Evolutionary conservation across 306 rosid genomes (phyloP).

Genomic region (Glycine soja): DNA sequence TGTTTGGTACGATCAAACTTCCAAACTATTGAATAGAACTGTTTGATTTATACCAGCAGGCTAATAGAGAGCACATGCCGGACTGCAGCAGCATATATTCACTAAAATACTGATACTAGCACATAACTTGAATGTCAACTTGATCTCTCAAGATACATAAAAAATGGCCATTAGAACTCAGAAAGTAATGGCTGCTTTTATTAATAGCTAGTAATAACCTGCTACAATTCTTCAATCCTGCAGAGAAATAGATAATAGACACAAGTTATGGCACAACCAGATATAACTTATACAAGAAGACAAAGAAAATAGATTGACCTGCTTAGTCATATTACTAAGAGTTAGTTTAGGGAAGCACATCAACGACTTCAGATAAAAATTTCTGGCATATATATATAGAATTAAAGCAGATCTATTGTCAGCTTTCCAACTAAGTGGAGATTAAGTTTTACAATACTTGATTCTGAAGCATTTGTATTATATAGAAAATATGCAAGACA

Average conservation of each 20-base stretch:
- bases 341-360: neutral
- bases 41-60: neutral
- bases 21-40: neutral
- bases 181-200: slow-evolving; percentile 39
- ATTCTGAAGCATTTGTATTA: neutral
- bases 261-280: slow-evolving; percentile 25
- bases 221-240: slow-evolving; percentile 49
- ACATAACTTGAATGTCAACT: slow-evolving; percentile 30
- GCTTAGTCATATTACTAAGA: neutral
- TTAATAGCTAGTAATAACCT: slow-evolving; percentile 41
- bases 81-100: neutral
- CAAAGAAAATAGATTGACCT: neutral
- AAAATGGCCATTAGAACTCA: neutral
- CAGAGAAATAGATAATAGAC: slow-evolving; percentile 34
- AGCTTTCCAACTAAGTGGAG: neutral
- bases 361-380: slow-evolving; percentile 8
- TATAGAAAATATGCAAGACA: neutral
- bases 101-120: slow-evolving; percentile 31
- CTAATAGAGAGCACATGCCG: neutral
- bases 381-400: neutral
- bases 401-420: neutral
- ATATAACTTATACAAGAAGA: slow-evolving; percentile 14
- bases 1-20: neutral
- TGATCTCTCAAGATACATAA: neutral
- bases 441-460: neutral